A percentile compares a stretch with the other conserved stretches of the same genome.
These are phyloP conservation scores for Heritiera fomes DNA, from an alignment of 345 rosid genomes.

Conservation along the genomic window DNA sequence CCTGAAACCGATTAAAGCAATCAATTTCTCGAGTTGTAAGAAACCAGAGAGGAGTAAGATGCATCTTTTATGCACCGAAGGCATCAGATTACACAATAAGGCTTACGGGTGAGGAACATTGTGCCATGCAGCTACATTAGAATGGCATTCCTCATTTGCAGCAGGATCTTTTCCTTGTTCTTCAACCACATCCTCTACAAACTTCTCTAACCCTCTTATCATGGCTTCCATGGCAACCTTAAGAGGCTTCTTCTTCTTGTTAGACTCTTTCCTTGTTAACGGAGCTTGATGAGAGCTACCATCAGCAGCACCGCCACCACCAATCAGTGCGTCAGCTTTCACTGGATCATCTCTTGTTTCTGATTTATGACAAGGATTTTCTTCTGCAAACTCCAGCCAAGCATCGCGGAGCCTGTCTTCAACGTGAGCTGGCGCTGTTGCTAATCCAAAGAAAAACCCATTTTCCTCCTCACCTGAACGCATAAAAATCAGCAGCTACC, in stretches of 20 bases:
- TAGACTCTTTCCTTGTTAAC: constrained; percentile 22
- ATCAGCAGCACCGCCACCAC: constrained; percentile 48
- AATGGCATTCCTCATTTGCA: constrained; percentile 45
- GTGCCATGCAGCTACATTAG: constrained; percentile 95
- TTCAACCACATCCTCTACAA: constrained; percentile 38
- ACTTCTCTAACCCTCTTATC: constrained; percentile 74
- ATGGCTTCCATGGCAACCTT: constrained; percentile 87
- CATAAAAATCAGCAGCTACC: neutral
- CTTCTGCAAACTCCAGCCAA: constrained; percentile 91
- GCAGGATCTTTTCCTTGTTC: constrained; percentile 11
- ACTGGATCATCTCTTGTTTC: constrained; percentile 31
- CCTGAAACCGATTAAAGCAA: constrained; percentile 50
- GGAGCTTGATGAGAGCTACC: constrained; percentile 55
- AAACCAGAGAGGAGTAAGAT: neutral
- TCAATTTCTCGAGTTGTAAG: constrained; percentile 9
- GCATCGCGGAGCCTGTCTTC: constrained; percentile 91
- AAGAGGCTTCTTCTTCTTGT: constrained; percentile 47
- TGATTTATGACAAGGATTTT: constrained; percentile 42
- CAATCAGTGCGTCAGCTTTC: constrained; percentile 48
- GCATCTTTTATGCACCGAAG: constrained; percentile 1
- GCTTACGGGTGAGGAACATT: constrained; percentile 89
- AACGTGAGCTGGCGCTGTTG: constrained; percentile 94
- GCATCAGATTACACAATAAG: constrained; percentile 26
- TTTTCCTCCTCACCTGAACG: constrained; percentile 43
- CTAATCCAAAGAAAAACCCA: constrained; percentile 91